These are phyloP conservation scores for Sphaerobolus stellatus DNA, from an alignment of 1,284 basidiomycete genomes.

Conservation along the genomic window DNA sequence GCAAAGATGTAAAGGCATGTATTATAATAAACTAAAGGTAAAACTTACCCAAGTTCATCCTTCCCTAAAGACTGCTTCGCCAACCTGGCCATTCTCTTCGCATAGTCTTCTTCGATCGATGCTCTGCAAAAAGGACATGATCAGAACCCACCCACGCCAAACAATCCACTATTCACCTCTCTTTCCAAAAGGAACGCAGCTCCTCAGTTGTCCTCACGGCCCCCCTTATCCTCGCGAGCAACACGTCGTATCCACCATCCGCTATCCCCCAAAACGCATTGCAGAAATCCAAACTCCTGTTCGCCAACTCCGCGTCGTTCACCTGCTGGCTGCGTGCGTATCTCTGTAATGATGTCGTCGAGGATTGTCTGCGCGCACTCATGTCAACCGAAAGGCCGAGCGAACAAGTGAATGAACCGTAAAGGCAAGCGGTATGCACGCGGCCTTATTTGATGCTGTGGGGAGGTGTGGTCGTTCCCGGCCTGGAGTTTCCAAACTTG, in stretches of 20 bases:
- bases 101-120: constrained; percentile 92
- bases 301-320: constrained; percentile 28
- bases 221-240: constrained; percentile 85
- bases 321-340: constrained; percentile 58
- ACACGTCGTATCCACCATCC: constrained; percentile 87
- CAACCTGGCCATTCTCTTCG: constrained; percentile 82
- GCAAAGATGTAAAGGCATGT: neutral
- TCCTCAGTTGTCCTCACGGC: constrained; percentile 89
- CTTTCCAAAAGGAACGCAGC: constrained; percentile 83
- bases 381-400: too few relatives aligned
- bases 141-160: constrained; percentile 5
- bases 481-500: too few relatives aligned
- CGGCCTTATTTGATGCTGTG: too few relatives aligned
- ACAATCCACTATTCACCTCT: constrained; percentile 56
- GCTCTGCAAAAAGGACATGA: constrained; percentile 47
- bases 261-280: constrained; percentile 93
- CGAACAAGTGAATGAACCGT: too few relatives aligned
- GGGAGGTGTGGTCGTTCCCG: too few relatives aligned
- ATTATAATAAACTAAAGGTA: constrained; percentile 11
- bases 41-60: constrained; percentile 86
- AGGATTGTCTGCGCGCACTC: constrained; percentile 69
- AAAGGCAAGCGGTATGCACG: too few relatives aligned
- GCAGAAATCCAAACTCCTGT: constrained; percentile 80
- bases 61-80: constrained; percentile 76
- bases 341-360: constrained; percentile 69